Conservation (phyloP, 192 early-diverging fungal genomes). For the Coemansia sp. region DNA sequence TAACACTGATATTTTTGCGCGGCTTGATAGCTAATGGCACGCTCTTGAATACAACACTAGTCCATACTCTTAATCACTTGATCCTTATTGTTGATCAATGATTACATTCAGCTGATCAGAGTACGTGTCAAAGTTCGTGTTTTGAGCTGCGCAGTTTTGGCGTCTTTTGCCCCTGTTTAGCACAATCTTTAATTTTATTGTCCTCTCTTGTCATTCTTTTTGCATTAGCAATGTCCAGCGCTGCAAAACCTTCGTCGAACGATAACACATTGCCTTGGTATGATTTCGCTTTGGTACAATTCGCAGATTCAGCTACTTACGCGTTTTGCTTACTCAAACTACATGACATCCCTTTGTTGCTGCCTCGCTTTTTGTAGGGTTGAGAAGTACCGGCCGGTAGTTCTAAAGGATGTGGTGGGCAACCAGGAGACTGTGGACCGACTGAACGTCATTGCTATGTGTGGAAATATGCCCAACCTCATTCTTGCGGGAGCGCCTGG, state of each 20-base stretch:
- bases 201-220: neutral
- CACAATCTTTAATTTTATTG: neutral
- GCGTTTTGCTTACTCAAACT: neutral
- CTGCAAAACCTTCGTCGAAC: constrained; percentile 12
- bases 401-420: constrained; percentile 89
- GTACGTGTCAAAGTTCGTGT: neutral
- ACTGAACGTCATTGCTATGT: constrained; percentile 78
- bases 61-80: neutral
- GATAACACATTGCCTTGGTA: constrained; percentile 48
- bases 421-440: constrained; percentile 90
- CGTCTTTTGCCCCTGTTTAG: neutral
- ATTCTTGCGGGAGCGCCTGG: constrained; percentile 90
- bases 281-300: neutral
- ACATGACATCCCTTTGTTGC: neutral
- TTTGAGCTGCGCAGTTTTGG: neutral
- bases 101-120: neutral
- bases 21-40: too few relatives aligned
- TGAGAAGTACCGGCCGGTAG: constrained; percentile 89
- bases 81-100: neutral
- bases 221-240: neutral
- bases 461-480: constrained; percentile 95
- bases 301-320: neutral
- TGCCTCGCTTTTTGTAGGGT: constrained; percentile 44
- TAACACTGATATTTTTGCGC: too few relatives aligned
- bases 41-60: too few relatives aligned